These are phyloP conservation scores for Teunomyces gatunensis DNA, from an alignment of 805 yeast species.

Conservation along the genomic window DNA sequence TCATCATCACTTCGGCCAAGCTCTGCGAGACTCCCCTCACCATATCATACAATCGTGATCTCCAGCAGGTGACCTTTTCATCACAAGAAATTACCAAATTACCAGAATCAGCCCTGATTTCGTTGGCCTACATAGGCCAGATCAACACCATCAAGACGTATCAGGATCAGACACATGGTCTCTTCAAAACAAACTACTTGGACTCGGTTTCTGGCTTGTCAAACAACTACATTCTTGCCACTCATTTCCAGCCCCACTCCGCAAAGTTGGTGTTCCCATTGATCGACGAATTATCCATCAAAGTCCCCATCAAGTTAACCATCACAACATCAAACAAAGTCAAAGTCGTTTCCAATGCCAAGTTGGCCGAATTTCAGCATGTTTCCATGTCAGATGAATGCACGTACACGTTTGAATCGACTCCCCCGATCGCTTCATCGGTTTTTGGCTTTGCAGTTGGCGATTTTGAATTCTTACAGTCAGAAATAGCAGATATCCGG, in stretches of 20 bases:
- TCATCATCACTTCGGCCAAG: conserved; percentile 36
- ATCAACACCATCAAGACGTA: conserved; percentile 50
- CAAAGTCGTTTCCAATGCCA: conserved; percentile 52
- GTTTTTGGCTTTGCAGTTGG: conserved; percentile 70
- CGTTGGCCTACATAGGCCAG: conserved; percentile 49
- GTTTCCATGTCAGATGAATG: conserved; percentile 23
- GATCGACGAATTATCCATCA: conserved; percentile 60
- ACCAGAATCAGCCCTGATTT: conserved; percentile 12
- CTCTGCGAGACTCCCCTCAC: conserved; percentile 18
- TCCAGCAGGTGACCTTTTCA: conserved; percentile 33
- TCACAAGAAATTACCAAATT: conserved; percentile 12
- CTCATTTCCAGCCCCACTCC: conserved; percentile 70
- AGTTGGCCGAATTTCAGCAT: conserved; percentile 20
- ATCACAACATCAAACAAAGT: conserved; percentile 46
- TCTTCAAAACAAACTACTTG: conserved; percentile 65
- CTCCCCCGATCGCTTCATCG: conserved; percentile 62
- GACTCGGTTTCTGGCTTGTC: conserved; percentile 49
- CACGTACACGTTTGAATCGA: conserved; percentile 43
- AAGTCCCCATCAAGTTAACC: conserved; percentile 49
- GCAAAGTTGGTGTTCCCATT: conserved; percentile 67
- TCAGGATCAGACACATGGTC: conserved; percentile 58
- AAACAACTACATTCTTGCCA: conserved; percentile 55
- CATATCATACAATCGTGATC: conserved; percentile 39
- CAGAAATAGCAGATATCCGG: conserved; percentile 40
- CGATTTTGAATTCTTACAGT: conserved; percentile 50